phyloP scores from a whole-genome alignment of 2,329 filamentous ascomycete genomes.

The Aureobasidium sp. region DNA sequence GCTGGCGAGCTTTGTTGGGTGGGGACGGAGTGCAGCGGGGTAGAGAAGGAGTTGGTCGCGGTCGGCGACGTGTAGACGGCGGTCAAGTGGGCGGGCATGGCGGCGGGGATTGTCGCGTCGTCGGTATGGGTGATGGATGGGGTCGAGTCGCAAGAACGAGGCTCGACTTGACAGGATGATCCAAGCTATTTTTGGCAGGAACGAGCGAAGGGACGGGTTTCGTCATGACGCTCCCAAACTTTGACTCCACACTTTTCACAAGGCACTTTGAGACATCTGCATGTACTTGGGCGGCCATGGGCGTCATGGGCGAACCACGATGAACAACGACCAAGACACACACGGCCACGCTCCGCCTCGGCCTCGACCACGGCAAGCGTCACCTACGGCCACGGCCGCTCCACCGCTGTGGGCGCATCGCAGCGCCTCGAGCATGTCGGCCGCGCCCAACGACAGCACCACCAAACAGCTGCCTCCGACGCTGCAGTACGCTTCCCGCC shows the following conservation, averaged over 20 bases:
- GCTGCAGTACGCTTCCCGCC: background rate
- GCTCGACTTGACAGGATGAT: background rate
- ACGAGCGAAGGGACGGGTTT: background rate
- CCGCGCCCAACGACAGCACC: background rate
- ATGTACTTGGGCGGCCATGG: background rate
- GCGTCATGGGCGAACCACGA: background rate
- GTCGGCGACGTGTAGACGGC: slow-evolving; percentile 22
- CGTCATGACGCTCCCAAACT: background rate
- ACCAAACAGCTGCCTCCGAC: background rate
- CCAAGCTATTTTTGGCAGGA: background rate
- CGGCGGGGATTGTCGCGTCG: background rate
- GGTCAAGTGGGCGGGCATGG: slow-evolving; percentile 14
- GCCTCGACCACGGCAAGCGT: background rate
- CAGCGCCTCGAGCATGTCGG: slow-evolving; percentile 10
- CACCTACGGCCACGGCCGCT: background rate
- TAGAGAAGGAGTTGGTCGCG: slow-evolving; percentile 19
- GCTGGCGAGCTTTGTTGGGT: slow-evolving; percentile 25
- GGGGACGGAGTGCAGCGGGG: slow-evolving; percentile 17
- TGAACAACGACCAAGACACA: background rate
- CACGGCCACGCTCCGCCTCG: background rate
- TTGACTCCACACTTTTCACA: background rate
- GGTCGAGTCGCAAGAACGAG: background rate
- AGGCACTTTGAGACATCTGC: background rate
- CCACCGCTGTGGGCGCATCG: background rate
- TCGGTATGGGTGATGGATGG: background rate